Conservation (phyloP, 169 alveolate species). For the Plasmodium chabaudi region DNA sequence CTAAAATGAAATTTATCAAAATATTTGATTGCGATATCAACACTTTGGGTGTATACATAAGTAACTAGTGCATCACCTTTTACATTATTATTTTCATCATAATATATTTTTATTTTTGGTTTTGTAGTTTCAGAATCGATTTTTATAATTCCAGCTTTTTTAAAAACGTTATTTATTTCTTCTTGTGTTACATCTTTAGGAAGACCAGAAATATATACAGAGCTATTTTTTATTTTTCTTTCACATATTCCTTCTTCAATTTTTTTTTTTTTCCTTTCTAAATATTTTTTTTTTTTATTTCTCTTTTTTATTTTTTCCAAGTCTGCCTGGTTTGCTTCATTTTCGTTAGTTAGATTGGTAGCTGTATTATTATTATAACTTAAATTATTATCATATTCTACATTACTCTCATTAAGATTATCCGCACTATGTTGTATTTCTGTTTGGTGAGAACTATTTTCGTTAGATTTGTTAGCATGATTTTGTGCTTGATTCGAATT, state of each 20-base stretch:
- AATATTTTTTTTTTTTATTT: conserved; percentile 70
- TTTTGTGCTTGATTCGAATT: not conserved
- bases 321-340: not conserved
- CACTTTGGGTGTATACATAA: conserved; percentile 88
- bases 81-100: conserved; percentile 82
- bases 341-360: too few relatives aligned
- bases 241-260: conserved; percentile 74
- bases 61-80: conserved; percentile 90
- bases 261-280: conserved; percentile 74
- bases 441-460: not conserved
- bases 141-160: conserved; percentile 89
- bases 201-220: conserved; percentile 85
- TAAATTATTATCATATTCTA: not conserved
- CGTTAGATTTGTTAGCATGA: not conserved
- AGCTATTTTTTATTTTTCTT: conserved; percentile 78
- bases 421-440: not conserved
- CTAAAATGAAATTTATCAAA: conserved; percentile 84
- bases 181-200: conserved; percentile 84
- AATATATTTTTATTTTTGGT: conserved; percentile 88
- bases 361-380: not conserved
- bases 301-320: conserved; percentile 47
- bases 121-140: conserved; percentile 87
- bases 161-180: conserved; percentile 85
- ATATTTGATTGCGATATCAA: conserved; percentile 87
- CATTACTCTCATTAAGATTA: not conserved